Base-by-base conservation (phyloP, 371 early-diverging fungal genomes). In the Circinella umbellata region DNA sequence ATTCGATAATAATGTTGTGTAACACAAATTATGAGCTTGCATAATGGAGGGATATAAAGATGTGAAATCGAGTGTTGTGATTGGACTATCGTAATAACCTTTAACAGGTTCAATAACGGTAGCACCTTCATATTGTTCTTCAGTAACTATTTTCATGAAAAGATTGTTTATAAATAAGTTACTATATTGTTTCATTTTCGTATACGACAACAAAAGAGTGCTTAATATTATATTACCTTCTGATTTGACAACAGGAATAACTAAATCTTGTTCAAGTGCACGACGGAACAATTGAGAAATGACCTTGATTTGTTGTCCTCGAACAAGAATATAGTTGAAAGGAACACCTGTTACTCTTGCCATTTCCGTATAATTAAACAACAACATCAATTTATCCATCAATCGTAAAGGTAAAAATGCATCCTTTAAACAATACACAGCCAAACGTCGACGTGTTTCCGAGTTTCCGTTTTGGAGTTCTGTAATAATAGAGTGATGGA, bases 11-110 rank as follows among this genome's bases (percentile, higher is more conserved):
- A 97, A 86, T 0, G 99, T 99, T 0, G 99, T 96, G 80, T 99
- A 99, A 80, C 99, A 99, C 20, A 99, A 84, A 76, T 99, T 99
- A 78, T 99, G 98, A 7, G 98, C 99, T 92, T 99, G 99, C 97
- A 99, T 99, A 75, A 99, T 99, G 11, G 99, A 99, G 11, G 99
- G 99, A 82, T 99, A 99, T 78, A 99, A 89, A 0, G 99, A 99
- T 0, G 94, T 94, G 83, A 99, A 99, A 91, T 99, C 99, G 27
- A 99, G 89, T 0, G 99, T 99, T 9, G 99, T 96, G 71, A 99
- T 97, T 3, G 99, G 99, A 4, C 89, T 84, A 66, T 94, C 92
- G 77, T 99, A 99, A 74, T 94, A 99, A 11, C 99, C 99, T 73
- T 90, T 94, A 57, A 89, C 87, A 35, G 99, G 99, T 60, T 99